Conservation (phyloP, 2,329 filamentous ascomycete genomes). For the Spiromastix sp. region DNA sequence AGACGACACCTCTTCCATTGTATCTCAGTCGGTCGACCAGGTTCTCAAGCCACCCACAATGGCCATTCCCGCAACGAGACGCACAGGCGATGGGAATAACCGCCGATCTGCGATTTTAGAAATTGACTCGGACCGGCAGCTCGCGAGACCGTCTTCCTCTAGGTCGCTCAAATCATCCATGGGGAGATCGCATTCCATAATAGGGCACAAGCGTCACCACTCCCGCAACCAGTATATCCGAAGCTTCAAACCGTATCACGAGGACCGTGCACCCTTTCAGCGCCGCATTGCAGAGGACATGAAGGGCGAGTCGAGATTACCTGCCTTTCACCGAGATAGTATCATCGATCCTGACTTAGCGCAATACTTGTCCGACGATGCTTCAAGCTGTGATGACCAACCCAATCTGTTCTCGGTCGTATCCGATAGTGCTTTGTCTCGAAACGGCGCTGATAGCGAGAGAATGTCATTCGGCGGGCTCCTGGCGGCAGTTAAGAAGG, state of each 20-base stretch:
- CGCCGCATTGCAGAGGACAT: constrained; percentile 60
- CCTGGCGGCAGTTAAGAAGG: constrained; percentile 62
- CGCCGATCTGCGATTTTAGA: constrained; percentile 82
- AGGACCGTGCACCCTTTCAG: constrained; percentile 82
- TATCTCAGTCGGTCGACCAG: constrained; percentile 38
- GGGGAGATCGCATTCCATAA: constrained; percentile 62
- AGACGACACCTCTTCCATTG: constrained; percentile 35
- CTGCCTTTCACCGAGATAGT: constrained; percentile 96
- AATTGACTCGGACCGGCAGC: constrained; percentile 66
- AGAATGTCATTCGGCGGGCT: constrained; percentile 62
- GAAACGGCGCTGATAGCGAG: constrained; percentile 60
- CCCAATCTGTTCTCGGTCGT: constrained; percentile 72
- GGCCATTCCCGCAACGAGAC: constrained; percentile 54
- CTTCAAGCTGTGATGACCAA: constrained; percentile 86
- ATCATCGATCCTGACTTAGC: constrained; percentile 96
- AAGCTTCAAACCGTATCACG: constrained; percentile 58
- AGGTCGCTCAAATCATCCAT: constrained; percentile 72
- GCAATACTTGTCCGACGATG: constrained; percentile 88
- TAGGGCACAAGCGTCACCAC: constrained; percentile 69
- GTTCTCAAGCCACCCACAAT: constrained; percentile 47
- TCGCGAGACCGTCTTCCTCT: constrained; percentile 87
- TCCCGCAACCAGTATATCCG: constrained; percentile 78
- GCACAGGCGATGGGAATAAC: constrained; percentile 64
- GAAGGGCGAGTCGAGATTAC: constrained; percentile 55
- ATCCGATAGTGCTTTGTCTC: constrained; percentile 52